Evolutionary conservation across 2,329 filamentous ascomycete genomes (phyloP), one percentile per base, ranked within the genome.

Genomic region (Neurospora sp.): DNA sequence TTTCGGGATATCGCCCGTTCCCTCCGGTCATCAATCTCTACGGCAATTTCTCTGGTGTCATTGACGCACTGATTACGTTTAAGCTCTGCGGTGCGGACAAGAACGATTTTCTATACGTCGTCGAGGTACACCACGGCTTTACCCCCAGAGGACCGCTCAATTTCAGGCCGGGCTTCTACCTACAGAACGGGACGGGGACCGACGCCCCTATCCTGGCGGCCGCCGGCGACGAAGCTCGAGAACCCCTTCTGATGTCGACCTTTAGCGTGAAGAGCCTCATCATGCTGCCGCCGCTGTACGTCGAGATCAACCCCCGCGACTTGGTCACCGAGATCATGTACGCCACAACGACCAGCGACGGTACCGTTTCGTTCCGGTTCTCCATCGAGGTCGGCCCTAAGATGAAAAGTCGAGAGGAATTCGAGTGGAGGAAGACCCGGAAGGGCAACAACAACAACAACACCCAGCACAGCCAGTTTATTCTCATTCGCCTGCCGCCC

Each of bases 81-180:
- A 70, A 69, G 15, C 69, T 73, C 36, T 73, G 70, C 69, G 72
- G 72, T 43, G 43, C 70, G 15, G 69, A 19, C 43, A 38, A 62
- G 38, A 40, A 52, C 41, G 66, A 71, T 39, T 66, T 69, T 12
- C 40, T 73, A 23, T 72, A 73, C 40, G 43, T 71, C n/a, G 70
- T 72, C 68, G 70, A 73, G 12, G 11, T 41, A 8, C 70, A 70
- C 38, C 33, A 66, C 23, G 70, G 72, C 4, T 70, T 66, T 37
- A 72, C 70, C 8, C 33, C 69, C 0, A 36, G 72, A 4, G 70
- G 69, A 1, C 70, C 70, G 15, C 70, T 73, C 43, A 12, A 69
- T 40, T 72, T 71, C 38, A 68, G 68, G 39, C 72, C 66, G n/a
- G 72, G 72, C 10, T 68, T 66, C 67, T 72, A 72, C 66, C 70